Base-by-base conservation (phyloP, 768 basidiomycete species). In the Boletales sp. region DNA sequence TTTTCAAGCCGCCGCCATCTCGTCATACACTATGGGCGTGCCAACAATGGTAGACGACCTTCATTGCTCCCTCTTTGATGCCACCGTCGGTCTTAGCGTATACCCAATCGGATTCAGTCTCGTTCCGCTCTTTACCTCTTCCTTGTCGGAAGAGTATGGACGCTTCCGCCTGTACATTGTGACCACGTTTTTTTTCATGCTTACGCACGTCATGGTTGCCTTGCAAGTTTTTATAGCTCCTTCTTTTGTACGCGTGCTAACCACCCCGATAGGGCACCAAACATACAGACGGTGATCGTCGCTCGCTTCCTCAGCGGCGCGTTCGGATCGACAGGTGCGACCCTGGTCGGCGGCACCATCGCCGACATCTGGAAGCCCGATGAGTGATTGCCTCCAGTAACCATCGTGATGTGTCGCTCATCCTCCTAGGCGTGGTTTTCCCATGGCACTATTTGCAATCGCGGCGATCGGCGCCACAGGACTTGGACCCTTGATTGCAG, bases 101-200 rank as follows among this genome's bases (percentile, higher is more conserved):
- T 87, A 74, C 63, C 69, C 79, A 0, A 60, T 87, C 8, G 84
- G 83, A 2, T 87, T 87, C 53, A 82, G 74, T 14, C 34, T 86
- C 18, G 67, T 82, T 14, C 85, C 86, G 0, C 78, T 87, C 4
- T 66, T 87, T 15, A 79, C 84, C 0, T 82, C 86, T 15, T 77
- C 85, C 0, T 77, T 87, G 54, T 86, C 84, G 59, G 86, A 88
- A 59, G 86, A 88, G 58, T 81, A 86, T 49, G 86, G 86, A 12
- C 68, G 86, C 37, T 77, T 78, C 43, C 82, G 79, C 1, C 52
- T 87, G 2, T 87, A 85, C 53, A 60, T 82, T 15, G 69, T 65
- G 30, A 82, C 81, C 2, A 66, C 66, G 11, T 57, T 77, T 24
- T 73, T 78, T 10, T 82, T 83, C 56, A 57, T 74, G 21, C 54